Evolutionary conservation across 768 basidiomycete genomes (phyloP).

Genomic region (Lanmaoa pseudosensibilis): DNA sequence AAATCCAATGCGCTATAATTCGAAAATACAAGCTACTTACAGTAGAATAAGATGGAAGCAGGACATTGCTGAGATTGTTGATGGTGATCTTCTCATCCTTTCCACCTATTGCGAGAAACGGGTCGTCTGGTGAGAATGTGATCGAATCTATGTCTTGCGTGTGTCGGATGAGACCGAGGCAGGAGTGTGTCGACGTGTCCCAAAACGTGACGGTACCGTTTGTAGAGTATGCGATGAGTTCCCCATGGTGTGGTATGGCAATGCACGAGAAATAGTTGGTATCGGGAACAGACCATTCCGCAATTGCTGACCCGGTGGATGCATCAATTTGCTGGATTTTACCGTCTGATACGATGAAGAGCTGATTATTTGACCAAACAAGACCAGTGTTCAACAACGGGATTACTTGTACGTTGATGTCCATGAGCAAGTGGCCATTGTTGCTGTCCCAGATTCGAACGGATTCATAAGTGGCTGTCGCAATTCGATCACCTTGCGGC

Average conservation of each 20-base stretch:
- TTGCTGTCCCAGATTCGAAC: constrained; percentile 1
- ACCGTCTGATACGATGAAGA: too few relatives aligned
- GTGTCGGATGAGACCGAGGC: background rate
- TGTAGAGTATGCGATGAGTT: background rate
- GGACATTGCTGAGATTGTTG: background rate
- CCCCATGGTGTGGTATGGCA: background rate
- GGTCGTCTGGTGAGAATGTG: background rate
- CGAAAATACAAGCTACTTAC: background rate
- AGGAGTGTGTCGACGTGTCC: background rate
- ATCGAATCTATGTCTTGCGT: background rate
- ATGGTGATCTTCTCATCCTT: background rate
- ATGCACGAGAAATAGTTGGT: background rate
- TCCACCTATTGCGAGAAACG: background rate
- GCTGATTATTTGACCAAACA: background rate
- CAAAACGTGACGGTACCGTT: background rate
- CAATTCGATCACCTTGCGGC: background rate
- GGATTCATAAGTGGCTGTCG: background rate
- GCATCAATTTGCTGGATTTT: too few relatives aligned
- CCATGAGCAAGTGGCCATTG: background rate
- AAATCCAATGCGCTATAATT: background rate
- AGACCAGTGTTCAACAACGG: background rate
- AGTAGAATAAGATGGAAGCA: background rate
- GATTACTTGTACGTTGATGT: background rate
- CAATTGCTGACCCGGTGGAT: background rate
- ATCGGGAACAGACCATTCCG: background rate